phyloP scores from a whole-genome alignment of 192 early-diverging fungal species.

The Dispira parvispora region DNA sequence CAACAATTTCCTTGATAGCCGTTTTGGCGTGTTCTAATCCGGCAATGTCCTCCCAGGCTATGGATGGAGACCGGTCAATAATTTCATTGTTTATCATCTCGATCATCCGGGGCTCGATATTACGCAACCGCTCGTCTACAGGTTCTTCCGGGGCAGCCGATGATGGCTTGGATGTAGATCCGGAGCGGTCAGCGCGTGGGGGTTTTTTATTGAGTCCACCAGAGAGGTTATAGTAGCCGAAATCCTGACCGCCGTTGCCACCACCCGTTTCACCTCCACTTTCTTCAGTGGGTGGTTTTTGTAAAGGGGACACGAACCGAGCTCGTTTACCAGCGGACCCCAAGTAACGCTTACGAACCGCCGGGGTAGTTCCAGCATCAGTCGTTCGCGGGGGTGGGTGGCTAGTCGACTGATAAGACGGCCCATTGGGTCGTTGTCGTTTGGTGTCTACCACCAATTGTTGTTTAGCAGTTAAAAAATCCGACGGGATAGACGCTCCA shows the following conservation, averaged over 20 bases:
- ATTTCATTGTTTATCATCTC: conserved; percentile 85
- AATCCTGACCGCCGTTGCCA: not conserved
- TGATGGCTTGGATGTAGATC: not conserved
- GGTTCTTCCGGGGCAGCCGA: conserved; percentile 14
- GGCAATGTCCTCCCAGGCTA: conserved; percentile 76
- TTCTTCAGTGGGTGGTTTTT: not conserved
- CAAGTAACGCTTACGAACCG: not conserved
- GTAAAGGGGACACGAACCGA: conserved; percentile 1
- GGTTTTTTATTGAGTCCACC: not conserved
- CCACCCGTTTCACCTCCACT: not conserved
- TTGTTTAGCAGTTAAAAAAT: conserved; percentile 2
- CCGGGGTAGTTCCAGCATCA: not conserved
- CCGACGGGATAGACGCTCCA: too few species aligned
- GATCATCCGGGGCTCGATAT: conserved; percentile 76
- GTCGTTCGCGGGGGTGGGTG: not conserved
- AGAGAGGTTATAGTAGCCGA: conserved; percentile 7
- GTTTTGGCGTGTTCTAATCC: conserved; percentile 69
- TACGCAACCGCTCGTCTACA: conserved; percentile 55
- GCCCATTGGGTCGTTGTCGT: not conserved
- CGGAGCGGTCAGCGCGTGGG: too few species aligned
- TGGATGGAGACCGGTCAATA: conserved; percentile 33
- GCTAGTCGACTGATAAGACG: too few species aligned
- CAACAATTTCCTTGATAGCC: conserved; percentile 61
- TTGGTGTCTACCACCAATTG: not conserved
- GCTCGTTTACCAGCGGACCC: not conserved